Evolutionary conservation across 768 basidiomycete genomes (phyloP).

Genomic region (Naganishia friedmannii): DNA sequence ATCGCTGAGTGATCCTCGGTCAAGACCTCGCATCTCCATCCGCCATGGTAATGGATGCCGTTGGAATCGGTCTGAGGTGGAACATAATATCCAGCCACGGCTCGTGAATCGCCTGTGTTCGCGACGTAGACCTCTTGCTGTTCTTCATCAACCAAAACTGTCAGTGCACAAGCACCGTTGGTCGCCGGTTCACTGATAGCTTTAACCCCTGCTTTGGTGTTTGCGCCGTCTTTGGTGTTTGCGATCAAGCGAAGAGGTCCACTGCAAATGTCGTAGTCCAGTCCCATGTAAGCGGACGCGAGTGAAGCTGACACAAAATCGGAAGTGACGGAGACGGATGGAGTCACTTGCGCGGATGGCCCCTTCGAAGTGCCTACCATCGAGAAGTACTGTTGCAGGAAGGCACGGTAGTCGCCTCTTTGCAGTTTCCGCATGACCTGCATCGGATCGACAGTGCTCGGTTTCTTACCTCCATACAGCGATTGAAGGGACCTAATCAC

Average conservation of each 20-base stretch:
- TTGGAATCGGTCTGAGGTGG: slow-evolving; percentile 41
- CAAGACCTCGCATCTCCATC: slow-evolving; percentile 86
- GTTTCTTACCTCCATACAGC: slow-evolving; percentile 34
- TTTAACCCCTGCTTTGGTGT: not conserved
- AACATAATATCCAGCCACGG: slow-evolving; percentile 93
- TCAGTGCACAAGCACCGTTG: slow-evolving; percentile 83
- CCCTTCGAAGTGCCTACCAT: not conserved
- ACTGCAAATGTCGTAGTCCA: slow-evolving; percentile 77
- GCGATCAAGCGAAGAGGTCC: slow-evolving; percentile 69
- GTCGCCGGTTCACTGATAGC: slow-evolving; percentile 69
- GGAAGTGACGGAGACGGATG: not conserved
- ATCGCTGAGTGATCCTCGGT: slow-evolving; percentile 94
- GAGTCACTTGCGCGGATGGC: not conserved
- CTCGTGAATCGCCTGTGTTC: slow-evolving; percentile 86
- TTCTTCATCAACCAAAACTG: slow-evolving; percentile 81
- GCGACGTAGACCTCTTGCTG: slow-evolving; percentile 82
- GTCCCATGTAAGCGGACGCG: slow-evolving; percentile 68
- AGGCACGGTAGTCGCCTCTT: not conserved
- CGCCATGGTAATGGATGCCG: slow-evolving; percentile 62
- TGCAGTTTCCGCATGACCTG: not conserved
- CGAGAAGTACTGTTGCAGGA: not conserved
- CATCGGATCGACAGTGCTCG: not conserved
- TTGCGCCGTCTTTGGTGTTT: not conserved
- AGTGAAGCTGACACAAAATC: slow-evolving; percentile 55
- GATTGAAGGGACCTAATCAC: slow-evolving; percentile 69